Evolutionary conservation across 2,329 filamentous ascomycete species (phyloP).

Genomic region (Xylariomycetidae sp.): DNA sequence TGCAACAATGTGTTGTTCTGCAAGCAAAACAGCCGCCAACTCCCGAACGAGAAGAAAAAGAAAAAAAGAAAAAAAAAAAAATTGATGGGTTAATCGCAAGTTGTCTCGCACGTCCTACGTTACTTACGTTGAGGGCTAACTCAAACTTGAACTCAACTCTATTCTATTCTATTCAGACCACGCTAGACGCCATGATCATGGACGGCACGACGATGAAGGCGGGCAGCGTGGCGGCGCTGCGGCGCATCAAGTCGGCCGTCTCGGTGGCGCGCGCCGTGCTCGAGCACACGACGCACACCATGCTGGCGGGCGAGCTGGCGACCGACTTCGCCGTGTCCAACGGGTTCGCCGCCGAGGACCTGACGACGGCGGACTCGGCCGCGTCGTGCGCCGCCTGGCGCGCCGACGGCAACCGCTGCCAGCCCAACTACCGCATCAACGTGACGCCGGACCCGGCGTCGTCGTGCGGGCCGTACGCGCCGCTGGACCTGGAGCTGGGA

Average conservation of each 20-base stretch:
- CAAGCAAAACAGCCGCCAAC: no score
- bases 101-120: no score
- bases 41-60: neutral
- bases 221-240: constrained; percentile 48
- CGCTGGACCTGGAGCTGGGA: constrained; percentile 19
- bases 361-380: constrained; percentile 37
- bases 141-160: neutral
- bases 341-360: constrained; percentile 42
- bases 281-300: constrained; percentile 45
- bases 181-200: constrained; percentile 56
- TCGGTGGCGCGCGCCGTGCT: constrained; percentile 47
- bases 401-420: constrained; percentile 30
- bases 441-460: constrained; percentile 37
- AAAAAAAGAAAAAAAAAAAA: no score
- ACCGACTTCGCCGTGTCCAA: constrained; percentile 48
- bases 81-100: no score
- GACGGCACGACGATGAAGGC: constrained; percentile 49
- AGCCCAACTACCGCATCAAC: constrained; percentile 47
- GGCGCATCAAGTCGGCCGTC: constrained; percentile 44
- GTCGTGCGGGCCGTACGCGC: constrained; percentile 45
- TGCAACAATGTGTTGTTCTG: neutral
- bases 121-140: neutral
- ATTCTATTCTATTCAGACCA: constrained; percentile 32
- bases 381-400: constrained; percentile 40
- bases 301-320: constrained; percentile 49